These are phyloP conservation scores for Cercospora sp. DNA, from an alignment of 2,329 filamentous ascomycete genomes.

Conservation along the genomic window DNA sequence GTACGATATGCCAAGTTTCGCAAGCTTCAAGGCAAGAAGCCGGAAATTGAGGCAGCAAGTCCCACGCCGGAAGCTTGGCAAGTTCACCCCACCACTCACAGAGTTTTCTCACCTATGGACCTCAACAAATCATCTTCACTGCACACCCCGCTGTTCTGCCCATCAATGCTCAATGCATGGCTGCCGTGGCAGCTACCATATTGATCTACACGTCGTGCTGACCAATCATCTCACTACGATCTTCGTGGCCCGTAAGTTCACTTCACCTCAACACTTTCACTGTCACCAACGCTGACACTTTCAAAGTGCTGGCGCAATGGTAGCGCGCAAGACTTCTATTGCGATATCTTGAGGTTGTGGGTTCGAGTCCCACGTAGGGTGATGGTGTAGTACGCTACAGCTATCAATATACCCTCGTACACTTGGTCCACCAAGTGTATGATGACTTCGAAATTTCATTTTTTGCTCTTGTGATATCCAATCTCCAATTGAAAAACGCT, in stretches of 20 bases:
- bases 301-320: conserved; percentile 37
- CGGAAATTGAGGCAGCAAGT: background rate
- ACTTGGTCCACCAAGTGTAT: background rate
- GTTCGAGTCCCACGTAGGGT: conserved; percentile 34
- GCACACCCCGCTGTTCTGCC: background rate
- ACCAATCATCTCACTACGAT: conserved; percentile 4
- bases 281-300: too few relatives aligned
- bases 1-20: conserved; percentile 7
- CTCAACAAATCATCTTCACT: background rate
- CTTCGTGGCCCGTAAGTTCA: background rate
- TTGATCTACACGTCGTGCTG: background rate
- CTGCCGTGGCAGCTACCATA: background rate
- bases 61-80: background rate
- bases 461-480: background rate
- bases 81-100: background rate
- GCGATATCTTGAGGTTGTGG: conserved; percentile 36
- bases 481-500: background rate
- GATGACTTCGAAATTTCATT: too few relatives aligned
- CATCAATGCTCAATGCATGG: too few relatives aligned
- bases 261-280: too few relatives aligned
- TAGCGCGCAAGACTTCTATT: conserved; percentile 44
- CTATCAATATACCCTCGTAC: background rate
- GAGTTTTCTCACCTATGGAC: background rate
- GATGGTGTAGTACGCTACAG: background rate
- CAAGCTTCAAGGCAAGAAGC: too few relatives aligned